These are phyloP conservation scores for Gnomoniopsis sp. DNA, from an alignment of 2,329 filamentous ascomycete species.

Conservation along the genomic window DNA sequence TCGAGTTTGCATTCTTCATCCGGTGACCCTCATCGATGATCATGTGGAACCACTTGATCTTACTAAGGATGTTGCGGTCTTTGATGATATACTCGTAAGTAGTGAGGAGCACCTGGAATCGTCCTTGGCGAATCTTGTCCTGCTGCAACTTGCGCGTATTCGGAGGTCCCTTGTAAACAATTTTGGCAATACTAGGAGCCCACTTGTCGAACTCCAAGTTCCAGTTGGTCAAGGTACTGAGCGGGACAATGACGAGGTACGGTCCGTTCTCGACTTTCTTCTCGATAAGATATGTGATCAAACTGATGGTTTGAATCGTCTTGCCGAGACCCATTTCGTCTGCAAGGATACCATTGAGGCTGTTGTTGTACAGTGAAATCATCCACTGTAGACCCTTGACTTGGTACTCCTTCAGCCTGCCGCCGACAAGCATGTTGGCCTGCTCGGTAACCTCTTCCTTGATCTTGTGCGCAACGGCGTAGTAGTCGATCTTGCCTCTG, in stretches of 20 bases:
- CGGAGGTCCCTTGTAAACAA: conserved; percentile 97
- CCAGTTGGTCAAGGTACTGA: conserved; percentile 98
- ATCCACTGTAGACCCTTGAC: conserved; percentile 99
- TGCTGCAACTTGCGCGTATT: conserved; percentile 84
- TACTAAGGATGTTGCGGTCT: conserved; percentile 88
- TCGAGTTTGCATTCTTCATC: conserved; percentile 98
- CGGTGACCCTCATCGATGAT: conserved; percentile 99
- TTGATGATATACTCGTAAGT: conserved; percentile 99
- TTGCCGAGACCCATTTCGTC: conserved; percentile 99
- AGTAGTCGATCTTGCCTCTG: conserved; percentile 92
- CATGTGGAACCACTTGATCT: conserved; percentile 99
- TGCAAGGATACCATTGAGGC: conserved; percentile 95
- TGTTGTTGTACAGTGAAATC: conserved; percentile 99
- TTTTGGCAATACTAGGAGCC: conserved; percentile 80
- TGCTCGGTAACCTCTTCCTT: conserved; percentile 88
- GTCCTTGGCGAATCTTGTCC: conserved; percentile 87
- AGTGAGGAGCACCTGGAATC: conserved; percentile 93
- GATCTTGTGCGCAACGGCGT: conserved; percentile 93
- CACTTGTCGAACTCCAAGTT: conserved; percentile 98
- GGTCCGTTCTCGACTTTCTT: conserved; percentile 88
- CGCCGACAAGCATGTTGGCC: conserved; percentile 83
- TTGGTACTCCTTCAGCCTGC: conserved; percentile 94
- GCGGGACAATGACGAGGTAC: conserved; percentile 92
- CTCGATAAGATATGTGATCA: conserved; percentile 97
- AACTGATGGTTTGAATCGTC: conserved; percentile 97